phyloP scores from a whole-genome alignment of 345 rosid genomes.

The Hibiscus trionum region DNA sequence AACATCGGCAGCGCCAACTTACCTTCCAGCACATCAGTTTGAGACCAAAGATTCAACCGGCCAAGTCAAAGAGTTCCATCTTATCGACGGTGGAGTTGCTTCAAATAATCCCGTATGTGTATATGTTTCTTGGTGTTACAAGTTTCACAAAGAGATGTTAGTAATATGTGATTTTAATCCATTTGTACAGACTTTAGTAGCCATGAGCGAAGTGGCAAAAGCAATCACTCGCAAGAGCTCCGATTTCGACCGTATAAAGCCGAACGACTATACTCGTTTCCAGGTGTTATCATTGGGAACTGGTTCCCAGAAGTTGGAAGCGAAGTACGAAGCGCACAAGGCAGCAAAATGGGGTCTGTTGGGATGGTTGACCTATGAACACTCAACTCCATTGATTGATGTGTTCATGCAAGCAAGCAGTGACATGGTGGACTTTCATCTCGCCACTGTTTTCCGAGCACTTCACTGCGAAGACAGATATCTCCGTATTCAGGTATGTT shows the following conservation, averaged over 20 bases:
- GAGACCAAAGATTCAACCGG: slow-evolving; percentile 19
- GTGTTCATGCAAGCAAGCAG: slow-evolving; percentile 51
- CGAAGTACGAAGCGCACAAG: slow-evolving; percentile 32
- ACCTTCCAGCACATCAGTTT: slow-evolving; percentile 38
- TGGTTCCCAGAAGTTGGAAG: slow-evolving; percentile 29
- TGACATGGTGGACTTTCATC: slow-evolving; percentile 55
- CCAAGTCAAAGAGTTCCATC: slow-evolving; percentile 26
- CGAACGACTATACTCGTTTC: slow-evolving; percentile 29
- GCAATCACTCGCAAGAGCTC: slow-evolving; percentile 16
- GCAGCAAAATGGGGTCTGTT: slow-evolving; percentile 60
- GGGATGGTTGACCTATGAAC: slow-evolving; percentile 49
- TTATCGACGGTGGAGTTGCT: slow-evolving; percentile 69
- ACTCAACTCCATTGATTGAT: slow-evolving; percentile 44
- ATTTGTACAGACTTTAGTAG: slow-evolving; percentile 18
- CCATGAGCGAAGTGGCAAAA: slow-evolving; percentile 37
- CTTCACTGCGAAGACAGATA: slow-evolving; percentile 27
- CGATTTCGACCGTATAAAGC: slow-evolving; percentile 20
- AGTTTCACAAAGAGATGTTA: neutral
- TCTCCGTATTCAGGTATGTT: slow-evolving; percentile 40
- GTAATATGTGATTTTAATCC: neutral
- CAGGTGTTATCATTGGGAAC: slow-evolving; percentile 59
- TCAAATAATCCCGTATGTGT: slow-evolving; percentile 62
- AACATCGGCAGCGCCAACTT: slow-evolving; percentile 52
- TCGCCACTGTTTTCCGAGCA: slow-evolving; percentile 30
- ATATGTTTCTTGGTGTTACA: neutral